Conservation (phyloP, 352 stramenopile genomes). For the Phytophthora crassamura region DNA sequence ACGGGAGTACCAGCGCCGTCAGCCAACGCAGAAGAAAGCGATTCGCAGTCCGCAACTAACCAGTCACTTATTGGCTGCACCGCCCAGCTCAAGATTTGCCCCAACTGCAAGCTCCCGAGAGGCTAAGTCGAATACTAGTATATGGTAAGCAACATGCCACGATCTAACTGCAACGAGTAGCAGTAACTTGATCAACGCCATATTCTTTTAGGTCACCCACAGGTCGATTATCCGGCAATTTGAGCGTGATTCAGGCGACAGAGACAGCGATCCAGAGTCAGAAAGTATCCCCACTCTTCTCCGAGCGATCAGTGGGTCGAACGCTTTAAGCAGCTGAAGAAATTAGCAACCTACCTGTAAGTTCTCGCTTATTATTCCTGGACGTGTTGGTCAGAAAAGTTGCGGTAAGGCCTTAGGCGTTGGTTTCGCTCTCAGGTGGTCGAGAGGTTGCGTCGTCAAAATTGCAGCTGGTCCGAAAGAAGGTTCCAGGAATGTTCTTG, state of each 20-base stretch:
- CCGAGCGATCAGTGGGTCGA: constrained; percentile 38
- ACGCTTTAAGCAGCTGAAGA: constrained; percentile 53
- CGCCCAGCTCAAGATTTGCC: constrained; percentile 50
- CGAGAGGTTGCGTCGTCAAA: too few species aligned
- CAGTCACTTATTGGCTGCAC: constrained; percentile 32
- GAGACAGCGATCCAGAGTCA: constrained; percentile 15
- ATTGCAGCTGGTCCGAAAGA: too few species aligned
- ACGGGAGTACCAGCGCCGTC: constrained; percentile 4
- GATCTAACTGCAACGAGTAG: not conserved
- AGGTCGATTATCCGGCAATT: constrained; percentile 51
- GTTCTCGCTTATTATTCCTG: constrained; percentile 10
- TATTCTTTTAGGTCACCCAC: constrained; percentile 42
- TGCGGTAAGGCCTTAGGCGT: too few species aligned
- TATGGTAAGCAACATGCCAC: constrained; percentile 34
- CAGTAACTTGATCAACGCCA: not conserved
- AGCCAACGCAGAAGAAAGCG: not conserved
- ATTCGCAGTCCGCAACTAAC: constrained; percentile 4
- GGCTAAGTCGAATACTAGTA: constrained; percentile 54
- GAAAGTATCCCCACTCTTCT: constrained; percentile 41
- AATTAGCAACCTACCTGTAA: constrained; percentile 47
- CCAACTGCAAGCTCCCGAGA: constrained; percentile 48
- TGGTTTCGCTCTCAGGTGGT: too few species aligned
- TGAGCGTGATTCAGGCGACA: constrained; percentile 26
- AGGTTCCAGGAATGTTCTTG: too few species aligned
- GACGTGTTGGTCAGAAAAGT: too few species aligned